Base-by-base conservation (phyloP, 257 asterid species). In the Craterostigma plantagineum region DNA sequence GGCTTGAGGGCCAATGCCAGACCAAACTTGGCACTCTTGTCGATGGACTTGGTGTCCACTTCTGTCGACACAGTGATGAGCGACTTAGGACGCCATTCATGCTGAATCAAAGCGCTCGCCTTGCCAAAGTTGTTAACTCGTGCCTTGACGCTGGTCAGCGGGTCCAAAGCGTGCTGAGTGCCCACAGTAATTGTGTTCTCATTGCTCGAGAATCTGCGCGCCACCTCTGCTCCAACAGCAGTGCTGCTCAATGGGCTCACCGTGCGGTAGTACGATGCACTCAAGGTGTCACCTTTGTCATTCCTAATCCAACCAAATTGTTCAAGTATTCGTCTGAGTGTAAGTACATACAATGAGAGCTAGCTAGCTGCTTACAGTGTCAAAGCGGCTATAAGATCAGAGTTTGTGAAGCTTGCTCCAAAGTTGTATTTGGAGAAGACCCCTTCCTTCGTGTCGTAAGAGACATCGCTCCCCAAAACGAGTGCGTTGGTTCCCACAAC, bases 11-110 rank as follows among this genome's bases (percentile, higher is more conserved):
- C 74, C 61, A 67, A 49, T n/a, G 74, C 74, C 66, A 67, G 34
- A 8, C 74, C 74, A 17, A 67, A 67, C 66, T 67, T 67, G 45
- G 69, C 64, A n/a, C 66, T 62, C 67, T 62, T 62, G 27, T 67
- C 74, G 10, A 63, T 49, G 3, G 70, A 63, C 59, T 65, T 70
- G 53, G 73, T 66, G 48, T 70, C 78, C 38, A 70, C 71, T 51
- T 70, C 78, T 6, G 73, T 51, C 1, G 74, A 66, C 16, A 70
- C 44, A 4, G 78, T 66, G 62, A 70, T 43, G 39, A 60, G 71
- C 18, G 75, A 68, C 49, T 68, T 68, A 10, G 71, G 75, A 33
- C 71, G 75, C 73, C 73, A 70, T 46, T 70, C 71, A 10, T 70
- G 78, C 68, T 70, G 74, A 51, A 70, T 66, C 56, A 70, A 49